These are phyloP conservation scores for Vitis hybrid DNA, from an alignment of 177 flowering plant genomes.

Conservation along the genomic window DNA sequence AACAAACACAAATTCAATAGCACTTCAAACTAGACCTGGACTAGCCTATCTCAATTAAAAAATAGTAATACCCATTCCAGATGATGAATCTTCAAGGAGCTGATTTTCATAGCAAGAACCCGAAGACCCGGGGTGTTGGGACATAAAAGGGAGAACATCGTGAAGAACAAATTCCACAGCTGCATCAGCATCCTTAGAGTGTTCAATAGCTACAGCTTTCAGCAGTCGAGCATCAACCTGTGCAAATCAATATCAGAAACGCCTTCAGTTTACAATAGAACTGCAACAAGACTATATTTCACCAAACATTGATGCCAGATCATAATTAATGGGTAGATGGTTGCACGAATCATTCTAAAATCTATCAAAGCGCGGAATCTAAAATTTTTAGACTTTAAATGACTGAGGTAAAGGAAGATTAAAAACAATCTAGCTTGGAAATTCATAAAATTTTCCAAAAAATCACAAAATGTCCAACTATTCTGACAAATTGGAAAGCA, in stretches of 20 bases:
- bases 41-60: not conserved
- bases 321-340: not conserved
- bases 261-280: not conserved
- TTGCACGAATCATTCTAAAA: no score
- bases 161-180: conserved; percentile 59
- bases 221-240: conserved; percentile 69
- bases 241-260: not conserved
- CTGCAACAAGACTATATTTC: not conserved
- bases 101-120: not conserved
- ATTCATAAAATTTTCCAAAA: no score
- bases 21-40: not conserved
- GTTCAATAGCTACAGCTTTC: conserved; percentile 79
- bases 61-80: conserved; percentile 21
- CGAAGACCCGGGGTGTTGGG: not conserved
- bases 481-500: no score
- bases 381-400: no score
- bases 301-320: not conserved
- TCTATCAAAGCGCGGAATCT: no score
- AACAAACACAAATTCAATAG: no score
- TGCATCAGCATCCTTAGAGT: conserved; percentile 51
- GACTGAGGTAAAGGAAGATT: no score
- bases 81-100: not conserved
- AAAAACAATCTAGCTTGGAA: no score
- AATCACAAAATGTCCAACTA: no score
- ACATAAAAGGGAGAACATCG: conserved; percentile 45